Base-by-base conservation (phyloP, 345 rosid species). In the Bruguiera sexangula region DNA sequence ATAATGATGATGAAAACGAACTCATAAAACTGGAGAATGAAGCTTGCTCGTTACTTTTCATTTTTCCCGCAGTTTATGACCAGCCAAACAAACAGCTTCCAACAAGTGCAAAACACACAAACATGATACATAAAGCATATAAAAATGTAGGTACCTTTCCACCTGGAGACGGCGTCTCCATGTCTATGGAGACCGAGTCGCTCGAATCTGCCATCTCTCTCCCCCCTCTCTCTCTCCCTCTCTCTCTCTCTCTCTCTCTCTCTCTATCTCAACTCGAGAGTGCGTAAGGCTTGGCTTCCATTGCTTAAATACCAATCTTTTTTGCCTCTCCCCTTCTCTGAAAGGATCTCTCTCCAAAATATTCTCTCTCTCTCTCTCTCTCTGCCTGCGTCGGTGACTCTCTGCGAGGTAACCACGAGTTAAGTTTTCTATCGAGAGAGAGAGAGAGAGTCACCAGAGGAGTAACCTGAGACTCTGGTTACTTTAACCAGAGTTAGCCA, bases 101-200 rank as follows among this genome's bases (percentile, higher is more conserved):
- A 6, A 43, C 50, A 43, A 43, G 50, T 18, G 32, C 19, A 43
- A 8, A 48, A 80, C 64, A 43, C 15, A 43, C 50, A 43, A 43
- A 56, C 29, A 21, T 10, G 29, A 24, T 21, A 5, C 15, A 24
- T 8, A 6, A 56, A 11, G 16, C 18, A 43, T 13, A 4, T 13
- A 43, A 13, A 5, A 43, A 43, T 43, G 50, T 43, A 13, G 22
- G 36, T 60, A 88, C 98, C 93, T 89, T 87, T 80, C 98, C 98
- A 68, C 92, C 89, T 63, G 90, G 90, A 80, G 80, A 83, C 79
- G 90, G 90, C 85, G 88, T 90, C 79, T 84, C 96, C 81, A 82
- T 75, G 77, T 86, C 86, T 69, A 88, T 75, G 75, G 91, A 84
- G 72, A 85, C 81, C 79, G 85, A 80, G 68, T 74, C 90, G 70